A percentile compares a stretch with the other conserved stretches of the same genome.
phyloP scores from a whole-genome alignment of 2,329 filamentous ascomycete genomes.

The Ophiostoma fasciatum region DNA sequence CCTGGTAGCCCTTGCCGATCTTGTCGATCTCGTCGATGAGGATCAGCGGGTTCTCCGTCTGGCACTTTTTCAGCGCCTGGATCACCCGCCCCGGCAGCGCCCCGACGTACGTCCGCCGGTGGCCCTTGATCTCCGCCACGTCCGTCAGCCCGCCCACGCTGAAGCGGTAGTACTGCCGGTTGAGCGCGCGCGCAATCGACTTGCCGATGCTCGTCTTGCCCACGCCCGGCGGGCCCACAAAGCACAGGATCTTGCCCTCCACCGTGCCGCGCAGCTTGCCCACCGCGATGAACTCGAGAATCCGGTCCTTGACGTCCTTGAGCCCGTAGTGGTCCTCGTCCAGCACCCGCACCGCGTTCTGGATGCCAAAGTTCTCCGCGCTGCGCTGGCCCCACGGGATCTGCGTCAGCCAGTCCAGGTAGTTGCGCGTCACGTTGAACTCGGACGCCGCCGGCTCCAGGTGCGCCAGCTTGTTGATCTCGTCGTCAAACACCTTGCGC shows the following conservation, averaged over 20 bases:
- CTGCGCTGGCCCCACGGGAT: constrained; percentile 95
- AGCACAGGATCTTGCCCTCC: constrained; percentile 95
- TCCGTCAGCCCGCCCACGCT: constrained; percentile 94
- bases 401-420: constrained; percentile 96
- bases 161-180: constrained; percentile 95
- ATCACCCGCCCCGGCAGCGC: constrained; percentile 93
- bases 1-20: constrained; percentile 90
- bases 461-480: constrained; percentile 91
- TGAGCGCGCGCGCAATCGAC: constrained; percentile 86
- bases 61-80: constrained; percentile 95
- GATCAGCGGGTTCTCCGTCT: constrained; percentile 94
- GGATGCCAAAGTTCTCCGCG: constrained; percentile 90
- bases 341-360: constrained; percentile 76
- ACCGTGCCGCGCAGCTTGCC: constrained; percentile 94
- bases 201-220: constrained; percentile 99
- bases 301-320: constrained; percentile 97
- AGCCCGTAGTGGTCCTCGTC: constrained; percentile 95
- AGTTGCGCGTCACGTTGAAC: constrained; percentile 97
- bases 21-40: constrained; percentile 98
- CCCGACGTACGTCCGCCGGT: constrained; percentile 90
- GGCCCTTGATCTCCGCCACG: constrained; percentile 97
- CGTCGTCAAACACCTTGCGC: constrained; percentile 95
- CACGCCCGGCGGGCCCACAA: constrained; percentile 92
- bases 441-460: constrained; percentile 92
- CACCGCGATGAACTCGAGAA: constrained; percentile 94